Evolutionary conservation across 202 grass and related monocot genomes (phyloP).

Genomic region (Musa balbisiana): DNA sequence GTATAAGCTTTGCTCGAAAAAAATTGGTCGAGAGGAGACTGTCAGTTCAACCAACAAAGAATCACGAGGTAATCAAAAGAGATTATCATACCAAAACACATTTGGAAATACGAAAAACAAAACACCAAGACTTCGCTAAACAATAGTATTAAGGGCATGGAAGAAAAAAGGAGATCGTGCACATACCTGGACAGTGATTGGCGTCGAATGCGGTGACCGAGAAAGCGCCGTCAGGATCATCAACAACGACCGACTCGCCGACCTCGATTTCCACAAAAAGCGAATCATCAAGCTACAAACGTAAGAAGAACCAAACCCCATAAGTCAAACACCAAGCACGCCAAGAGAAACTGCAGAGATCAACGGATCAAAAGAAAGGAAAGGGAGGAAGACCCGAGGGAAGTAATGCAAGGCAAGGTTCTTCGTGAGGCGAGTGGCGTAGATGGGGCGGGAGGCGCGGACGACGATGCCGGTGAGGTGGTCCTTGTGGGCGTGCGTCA

Average conservation of each 20-base stretch:
- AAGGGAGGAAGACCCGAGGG: constrained; percentile 33
- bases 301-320: neutral
- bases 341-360: neutral
- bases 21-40: neutral
- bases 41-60: neutral
- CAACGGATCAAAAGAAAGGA: neutral
- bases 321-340: neutral
- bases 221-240: constrained; percentile 49
- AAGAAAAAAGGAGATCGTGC: neutral
- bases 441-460: constrained; percentile 28
- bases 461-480: constrained; percentile 49
- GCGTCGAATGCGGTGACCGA: constrained; percentile 63
- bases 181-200: constrained; percentile 74
- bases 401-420: constrained; percentile 44
- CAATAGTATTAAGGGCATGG: neutral
- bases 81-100: neutral
- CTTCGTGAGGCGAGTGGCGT: constrained; percentile 65
- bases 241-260: constrained; percentile 47
- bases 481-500: constrained; percentile 82
- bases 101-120: neutral
- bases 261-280: constrained; percentile 64
- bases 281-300: constrained; percentile 36
- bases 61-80: neutral
- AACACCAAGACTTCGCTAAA: no score
- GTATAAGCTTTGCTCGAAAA: neutral